Conservation (phyloP, 1,284 basidiomycete genomes). For the Trichosporon sp. region DNA sequence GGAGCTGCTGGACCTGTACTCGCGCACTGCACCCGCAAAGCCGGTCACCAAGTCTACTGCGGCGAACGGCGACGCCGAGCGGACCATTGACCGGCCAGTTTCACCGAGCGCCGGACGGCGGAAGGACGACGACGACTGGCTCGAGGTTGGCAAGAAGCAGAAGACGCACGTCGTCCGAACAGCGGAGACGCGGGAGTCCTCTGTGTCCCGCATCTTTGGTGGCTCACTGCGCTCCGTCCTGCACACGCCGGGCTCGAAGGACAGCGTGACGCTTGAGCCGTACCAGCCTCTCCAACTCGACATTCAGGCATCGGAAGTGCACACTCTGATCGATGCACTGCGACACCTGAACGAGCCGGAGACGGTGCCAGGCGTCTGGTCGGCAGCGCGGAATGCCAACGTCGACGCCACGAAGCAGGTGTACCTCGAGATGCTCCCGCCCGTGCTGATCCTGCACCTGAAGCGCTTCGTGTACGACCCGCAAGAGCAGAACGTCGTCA, state of each 20-base stretch:
- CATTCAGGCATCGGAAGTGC: conserved; percentile 74
- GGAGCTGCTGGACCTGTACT: conserved; percentile 67
- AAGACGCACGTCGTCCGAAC: conserved; percentile 74
- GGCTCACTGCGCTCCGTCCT: conserved; percentile 88
- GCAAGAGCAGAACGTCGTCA: conserved; percentile 56
- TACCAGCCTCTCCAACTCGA: conserved; percentile 86
- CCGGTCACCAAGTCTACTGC: conserved; percentile 20
- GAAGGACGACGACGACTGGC: conserved; percentile 56
- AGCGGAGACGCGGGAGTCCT: conserved; percentile 72
- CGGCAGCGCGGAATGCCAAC: conserved; percentile 56
- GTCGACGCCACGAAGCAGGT: conserved; percentile 84
- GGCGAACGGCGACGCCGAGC: conserved; percentile 29
- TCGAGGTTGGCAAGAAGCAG: conserved; percentile 90
- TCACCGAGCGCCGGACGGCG: conserved; percentile 40
- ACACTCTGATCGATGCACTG: conserved; percentile 77
- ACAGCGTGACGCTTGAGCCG: conserved; percentile 85
- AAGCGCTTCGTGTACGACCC: conserved; percentile 90
- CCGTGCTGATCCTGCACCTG: conserved; percentile 81
- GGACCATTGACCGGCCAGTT: conserved; percentile 42
- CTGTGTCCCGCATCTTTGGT: conserved; percentile 87
- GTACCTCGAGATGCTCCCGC: conserved; percentile 77
- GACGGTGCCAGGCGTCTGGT: conserved; percentile 65
- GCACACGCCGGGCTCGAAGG: conserved; percentile 70
- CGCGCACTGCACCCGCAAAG: conserved; percentile 29
- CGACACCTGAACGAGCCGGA: conserved; percentile 74